Percentiles rank a stretch among this genome's conserved stretches.
These are phyloP conservation scores for Botrytis medusae DNA, from an alignment of 2,329 filamentous ascomycete species.

Conservation along the genomic window DNA sequence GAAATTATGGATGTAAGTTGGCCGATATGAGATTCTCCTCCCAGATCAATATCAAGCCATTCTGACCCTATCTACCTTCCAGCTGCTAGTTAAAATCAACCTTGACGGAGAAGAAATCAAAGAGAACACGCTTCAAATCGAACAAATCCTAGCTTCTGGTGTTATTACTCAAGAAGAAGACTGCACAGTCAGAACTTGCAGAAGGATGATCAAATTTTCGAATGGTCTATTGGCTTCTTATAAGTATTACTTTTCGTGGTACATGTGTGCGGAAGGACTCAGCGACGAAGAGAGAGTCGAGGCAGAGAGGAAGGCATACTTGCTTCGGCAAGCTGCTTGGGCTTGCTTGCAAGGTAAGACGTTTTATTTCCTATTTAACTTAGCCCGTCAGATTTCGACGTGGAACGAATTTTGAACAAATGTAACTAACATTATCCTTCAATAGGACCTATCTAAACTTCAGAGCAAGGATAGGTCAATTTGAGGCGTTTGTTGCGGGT, in stretches of 20 bases:
- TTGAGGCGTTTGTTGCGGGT: neutral
- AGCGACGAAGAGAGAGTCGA: neutral
- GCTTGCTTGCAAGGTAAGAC: neutral
- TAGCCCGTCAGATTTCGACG: neutral
- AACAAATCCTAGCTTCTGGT: neutral
- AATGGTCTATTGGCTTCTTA: neutral
- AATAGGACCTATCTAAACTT: neutral
- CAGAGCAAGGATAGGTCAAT: neutral
- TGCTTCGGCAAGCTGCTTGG: neutral
- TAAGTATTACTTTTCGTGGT: neutral
- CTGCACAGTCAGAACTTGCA: neutral
- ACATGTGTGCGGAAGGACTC: neutral
- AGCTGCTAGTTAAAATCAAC: neutral
- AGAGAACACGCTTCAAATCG: neutral
- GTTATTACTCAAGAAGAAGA: neutral
- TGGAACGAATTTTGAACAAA: neutral
- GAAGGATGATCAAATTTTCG: neutral
- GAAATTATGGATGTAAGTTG: neutral
- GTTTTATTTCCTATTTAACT: rapidly evolving
- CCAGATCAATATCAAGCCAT: neutral
- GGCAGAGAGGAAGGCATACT: neutral
- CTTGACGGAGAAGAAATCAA: rapidly evolving
- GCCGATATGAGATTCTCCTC: too few species aligned
- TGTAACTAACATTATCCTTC: neutral
- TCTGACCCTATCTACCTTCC: neutral